Conservation (phyloP, 202 grass and related monocot species). For the Zizania palustris region DNA sequence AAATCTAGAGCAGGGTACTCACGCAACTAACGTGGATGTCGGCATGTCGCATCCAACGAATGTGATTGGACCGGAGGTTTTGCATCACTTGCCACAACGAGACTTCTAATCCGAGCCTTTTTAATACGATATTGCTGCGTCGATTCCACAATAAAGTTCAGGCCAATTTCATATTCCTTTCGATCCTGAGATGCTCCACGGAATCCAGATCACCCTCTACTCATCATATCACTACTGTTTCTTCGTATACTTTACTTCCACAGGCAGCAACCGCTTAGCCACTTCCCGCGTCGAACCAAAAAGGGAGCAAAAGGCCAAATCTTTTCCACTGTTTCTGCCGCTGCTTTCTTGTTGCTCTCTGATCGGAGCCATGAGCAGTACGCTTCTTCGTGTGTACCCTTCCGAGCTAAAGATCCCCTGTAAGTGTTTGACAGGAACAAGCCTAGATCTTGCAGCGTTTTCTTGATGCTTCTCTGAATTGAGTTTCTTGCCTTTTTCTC, state of each 20-base stretch:
- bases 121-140: conserved; percentile 16
- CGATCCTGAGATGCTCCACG: conserved; percentile 14
- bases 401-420: conserved; percentile 91
- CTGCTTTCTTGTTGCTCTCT: background rate
- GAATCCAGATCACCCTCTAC: conserved; percentile 8
- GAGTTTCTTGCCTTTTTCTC: conserved; percentile 3
- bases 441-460: background rate
- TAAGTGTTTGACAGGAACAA: conserved; percentile 40
- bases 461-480: conserved; percentile 24
- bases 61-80: background rate
- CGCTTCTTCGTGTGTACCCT: conserved; percentile 76
- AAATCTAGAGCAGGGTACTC: background rate
- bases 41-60: conserved; percentile 7
- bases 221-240: conserved; percentile 39
- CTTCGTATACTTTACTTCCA: conserved; percentile 50
- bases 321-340: background rate
- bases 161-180: conserved; percentile 14
- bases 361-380: conserved; percentile 61
- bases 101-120: background rate
- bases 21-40: conserved; percentile 8
- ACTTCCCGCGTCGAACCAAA: conserved; percentile 3
- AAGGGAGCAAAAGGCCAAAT: conserved; percentile 6
- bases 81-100: background rate
- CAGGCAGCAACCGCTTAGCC: conserved; percentile 45
- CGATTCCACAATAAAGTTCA: background rate